A percentile compares a stretch with the other conserved stretches of the same genome.
These are phyloP conservation scores for Beauveria sp. DNA, from an alignment of 2,329 filamentous ascomycete species.

Conservation along the genomic window DNA sequence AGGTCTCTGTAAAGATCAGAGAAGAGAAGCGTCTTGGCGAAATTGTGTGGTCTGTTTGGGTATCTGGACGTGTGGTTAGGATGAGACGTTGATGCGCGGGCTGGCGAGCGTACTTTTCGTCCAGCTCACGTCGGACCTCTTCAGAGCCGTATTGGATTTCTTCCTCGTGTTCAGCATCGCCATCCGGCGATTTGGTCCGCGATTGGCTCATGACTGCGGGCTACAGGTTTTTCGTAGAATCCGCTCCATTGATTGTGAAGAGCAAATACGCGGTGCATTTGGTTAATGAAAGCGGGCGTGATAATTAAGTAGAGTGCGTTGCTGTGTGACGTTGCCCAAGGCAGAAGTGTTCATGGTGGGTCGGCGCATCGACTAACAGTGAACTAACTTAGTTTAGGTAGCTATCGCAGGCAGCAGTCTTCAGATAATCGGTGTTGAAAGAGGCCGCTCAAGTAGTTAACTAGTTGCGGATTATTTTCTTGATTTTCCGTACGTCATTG, in stretches of 20 bases:
- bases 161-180: conserved; percentile 42
- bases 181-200: conserved; percentile 19
- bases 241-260: neutral
- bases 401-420: no score
- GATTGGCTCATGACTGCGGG: conserved; percentile 20
- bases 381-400: no score
- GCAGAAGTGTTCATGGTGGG: conserved; percentile 2
- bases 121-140: conserved; percentile 33
- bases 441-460: no score
- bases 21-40: conserved; percentile 72
- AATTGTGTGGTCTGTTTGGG: conserved; percentile 75
- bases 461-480: no score
- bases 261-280: neutral
- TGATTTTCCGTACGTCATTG: no score
- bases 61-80: conserved; percentile 50
- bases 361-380: neutral
- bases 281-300: neutral
- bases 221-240: no score
- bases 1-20: conserved; percentile 68
- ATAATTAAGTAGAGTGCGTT: neutral
- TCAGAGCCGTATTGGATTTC: conserved; percentile 40
- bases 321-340: neutral
- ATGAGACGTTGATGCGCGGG: neutral
- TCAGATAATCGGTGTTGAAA: no score
- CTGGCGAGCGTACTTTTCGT: conserved; percentile 30